Evolutionary conservation across 257 asterid species (phyloP).

Genomic region (Scutellaria minor): DNA sequence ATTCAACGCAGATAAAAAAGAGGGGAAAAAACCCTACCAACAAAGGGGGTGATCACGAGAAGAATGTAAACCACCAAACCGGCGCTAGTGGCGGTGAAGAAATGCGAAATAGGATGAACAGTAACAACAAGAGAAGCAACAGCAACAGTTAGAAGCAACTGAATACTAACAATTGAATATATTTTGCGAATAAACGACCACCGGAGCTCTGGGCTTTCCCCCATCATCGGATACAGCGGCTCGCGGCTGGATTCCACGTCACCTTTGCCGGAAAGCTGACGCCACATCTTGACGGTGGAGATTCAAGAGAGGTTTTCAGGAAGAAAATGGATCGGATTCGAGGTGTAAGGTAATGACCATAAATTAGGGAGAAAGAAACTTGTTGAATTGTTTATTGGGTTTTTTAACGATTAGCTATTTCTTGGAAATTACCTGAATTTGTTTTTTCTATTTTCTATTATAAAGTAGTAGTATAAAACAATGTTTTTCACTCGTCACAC

Average conservation of each 20-base stretch:
- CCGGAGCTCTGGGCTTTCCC: conserved; percentile 71
- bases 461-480: too few species aligned
- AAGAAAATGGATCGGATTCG: neutral
- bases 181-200: conserved; percentile 87
- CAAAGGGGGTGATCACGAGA: conserved; percentile 61
- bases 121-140: conserved; percentile 65
- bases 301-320: neutral
- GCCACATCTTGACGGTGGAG: conserved; percentile 45
- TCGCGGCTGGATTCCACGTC: conserved; percentile 59
- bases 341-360: neutral
- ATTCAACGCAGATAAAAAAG: neutral
- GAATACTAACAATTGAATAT: conserved; percentile 63
- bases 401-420: too few species aligned
- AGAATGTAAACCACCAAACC: conserved; percentile 64
- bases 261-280: conserved; percentile 38
- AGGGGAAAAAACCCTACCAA: conserved; percentile 42
- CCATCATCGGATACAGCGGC: conserved; percentile 72
- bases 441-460: too few species aligned
- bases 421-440: too few species aligned
- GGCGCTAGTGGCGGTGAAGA: conserved; percentile 58
- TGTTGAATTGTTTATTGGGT: neutral
- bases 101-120: conserved; percentile 53
- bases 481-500: too few species aligned
- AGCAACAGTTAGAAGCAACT: conserved; percentile 69
- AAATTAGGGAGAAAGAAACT: conserved; percentile 26